Evolutionary conservation across 129 eudicot species (phyloP), one percentile per base, ranked within the genome.

Genomic region (Tagetes erecta): DNA sequence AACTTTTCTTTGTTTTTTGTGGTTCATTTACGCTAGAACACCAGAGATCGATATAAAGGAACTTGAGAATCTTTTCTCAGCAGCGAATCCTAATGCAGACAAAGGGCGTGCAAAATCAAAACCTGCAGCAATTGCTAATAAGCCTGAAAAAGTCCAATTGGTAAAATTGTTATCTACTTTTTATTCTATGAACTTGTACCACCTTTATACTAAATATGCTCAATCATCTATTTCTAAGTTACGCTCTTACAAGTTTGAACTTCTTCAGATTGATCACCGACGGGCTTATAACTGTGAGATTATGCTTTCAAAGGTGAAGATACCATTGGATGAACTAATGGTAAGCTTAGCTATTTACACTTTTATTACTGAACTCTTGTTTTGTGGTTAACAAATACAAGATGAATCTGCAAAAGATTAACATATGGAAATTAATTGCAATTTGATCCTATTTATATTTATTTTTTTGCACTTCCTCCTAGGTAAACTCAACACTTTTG

Each of bases 201-300:
- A 70, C 81, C 41, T 44, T 45, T 58, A 6, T 39, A 9, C 35
- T 7, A 8, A 55, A 68, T 45, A 27, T 31, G 36, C 39, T 57
- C 33, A 57, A 39, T 11, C 59, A 73, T 62, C 3, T 58, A 11
- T 44, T 66, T 55, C 12, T 13, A 33, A n/a, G 46, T 63, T 41
- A 41, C 33, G 27, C 27, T 20, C 27, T 20, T 20, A 20, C 27
- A 20, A 71, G 4, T 72, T 64, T 6, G 33, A 49, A 38, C 53
- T 37, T 78, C 11, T 52, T 84, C 88, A 94, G 98, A 83, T 94
- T 82, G 98, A 94, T 65, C 89, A 78, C 12, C 80, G 96, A 70
- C 74, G 98, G 81, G 98, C 98, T 73, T 83, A 88, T 82, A 94
- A 94, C 74, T 94, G 97, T 78, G 98, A 94, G 83, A 94, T 94